Base-by-base conservation (phyloP, 1,139 yeast species). In the Hemisphaericaspora xylofermentans region DNA sequence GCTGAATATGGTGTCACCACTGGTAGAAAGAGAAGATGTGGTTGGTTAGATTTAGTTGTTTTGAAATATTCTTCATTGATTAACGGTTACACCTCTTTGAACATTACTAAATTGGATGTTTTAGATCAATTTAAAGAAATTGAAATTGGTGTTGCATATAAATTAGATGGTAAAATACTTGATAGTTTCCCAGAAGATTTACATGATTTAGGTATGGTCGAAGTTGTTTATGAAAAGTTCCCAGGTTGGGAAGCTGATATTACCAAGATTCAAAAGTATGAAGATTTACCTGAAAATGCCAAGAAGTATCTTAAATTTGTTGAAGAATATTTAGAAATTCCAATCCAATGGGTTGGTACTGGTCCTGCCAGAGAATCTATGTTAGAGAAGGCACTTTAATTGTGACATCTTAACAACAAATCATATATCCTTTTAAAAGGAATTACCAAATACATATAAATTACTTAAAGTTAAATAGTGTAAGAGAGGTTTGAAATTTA, bases 11-110 rank as follows among this genome's bases (percentile, higher is more conserved):
- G 99, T 66, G 99, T 93, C 52, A 93, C 99, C 53, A 93, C 99
- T 33, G 98, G 99, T 51, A 86, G 99, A 74, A 91, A 91, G 79
- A 87, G 99, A 75, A 84, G 99, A 71, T 94, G 98, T 66, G 99
- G 99, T 42, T 93, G 99, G 99, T 81, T 93, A 59, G 99, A 93
- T 67, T 76, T 94, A 56, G 98, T 93, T 26, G 96, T 94, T 31
- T 74, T 93, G 66, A 87, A 85, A 65, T 93, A 93, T 70, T 89
- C 98, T 35, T 81, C 88, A 46, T 66, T 82, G 61, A 88, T 93
- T 66, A 93, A 93, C 61, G 98, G 98, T 42, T 93, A 91, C 76
- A 93, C 98, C 31, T 78, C 87, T 43, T 78, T 93, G 62, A 93
- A 93, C 75, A 84, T 94, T 62, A 93, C 98, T 56, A 94, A 93